Percentiles rank a stretch among this genome's conserved stretches.
These are phyloP conservation scores for Vigna radiata DNA, from an alignment of 306 rosid genomes.

Conservation along the genomic window DNA sequence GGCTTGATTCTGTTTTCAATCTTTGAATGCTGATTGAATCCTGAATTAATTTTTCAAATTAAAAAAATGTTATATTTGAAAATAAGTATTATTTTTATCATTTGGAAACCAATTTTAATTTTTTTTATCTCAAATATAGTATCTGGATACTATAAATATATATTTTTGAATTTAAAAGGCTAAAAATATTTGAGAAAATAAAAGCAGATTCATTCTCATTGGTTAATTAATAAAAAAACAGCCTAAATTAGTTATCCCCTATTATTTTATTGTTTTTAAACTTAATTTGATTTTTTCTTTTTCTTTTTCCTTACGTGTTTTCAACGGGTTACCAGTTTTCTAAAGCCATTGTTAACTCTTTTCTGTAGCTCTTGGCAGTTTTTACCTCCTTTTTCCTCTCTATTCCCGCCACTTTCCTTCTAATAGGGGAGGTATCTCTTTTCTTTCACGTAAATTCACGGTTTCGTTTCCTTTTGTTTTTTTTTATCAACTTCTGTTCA, in stretches of 20 bases:
- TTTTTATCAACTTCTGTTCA: neutral
- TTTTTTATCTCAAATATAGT: no score
- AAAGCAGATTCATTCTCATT: no score
- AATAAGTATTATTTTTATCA: no score
- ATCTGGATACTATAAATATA: no score
- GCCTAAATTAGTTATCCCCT: neutral
- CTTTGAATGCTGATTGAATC: no score
- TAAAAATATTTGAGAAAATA: no score
- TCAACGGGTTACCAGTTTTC: slow-evolving; percentile 76
- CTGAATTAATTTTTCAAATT: no score
- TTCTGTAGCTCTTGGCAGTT: neutral
- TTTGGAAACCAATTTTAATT: no score
- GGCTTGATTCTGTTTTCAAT: no score
- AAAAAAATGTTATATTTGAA: no score
- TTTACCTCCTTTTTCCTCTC: slow-evolving; percentile 56
- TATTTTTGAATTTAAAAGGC: no score
- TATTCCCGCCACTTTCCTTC: slow-evolving; percentile 78
- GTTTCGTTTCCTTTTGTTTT: neutral
- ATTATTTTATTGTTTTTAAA: neutral
- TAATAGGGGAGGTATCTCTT: slow-evolving; percentile 55
- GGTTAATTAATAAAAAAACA: no score
- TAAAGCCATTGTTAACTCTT: slow-evolving; percentile 10
- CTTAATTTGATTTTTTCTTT: slow-evolving; percentile 25
- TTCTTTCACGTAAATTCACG: slow-evolving; percentile 24
- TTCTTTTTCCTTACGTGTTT: slow-evolving; percentile 40